Conservation (phyloP, 768 basidiomycete species). For the Tremella yokohamensis region DNA sequence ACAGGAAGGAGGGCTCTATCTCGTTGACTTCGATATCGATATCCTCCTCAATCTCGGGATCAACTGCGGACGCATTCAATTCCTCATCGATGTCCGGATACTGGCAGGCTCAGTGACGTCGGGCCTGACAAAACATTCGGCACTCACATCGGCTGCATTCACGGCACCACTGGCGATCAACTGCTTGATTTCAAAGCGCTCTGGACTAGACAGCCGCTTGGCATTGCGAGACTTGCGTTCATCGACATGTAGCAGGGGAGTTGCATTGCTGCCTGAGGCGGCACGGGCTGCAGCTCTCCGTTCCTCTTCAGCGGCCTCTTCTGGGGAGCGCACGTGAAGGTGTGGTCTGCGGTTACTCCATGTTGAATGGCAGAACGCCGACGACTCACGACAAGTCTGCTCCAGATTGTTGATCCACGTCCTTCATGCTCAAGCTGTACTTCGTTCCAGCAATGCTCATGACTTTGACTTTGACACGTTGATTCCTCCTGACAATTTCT, state of each 20-base stretch:
- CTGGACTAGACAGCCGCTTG: slow-evolving; percentile 87
- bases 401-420: slow-evolving; percentile 87
- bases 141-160: slow-evolving; percentile 71
- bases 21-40: slow-evolving; percentile 95
- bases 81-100: slow-evolving; percentile 51
- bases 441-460: slow-evolving; percentile 83
- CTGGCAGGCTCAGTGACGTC: slow-evolving; percentile 9
- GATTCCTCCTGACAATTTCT: slow-evolving; percentile 79
- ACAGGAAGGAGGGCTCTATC: slow-evolving; percentile 91
- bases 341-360: slow-evolving; percentile 58
- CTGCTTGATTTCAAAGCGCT: slow-evolving; percentile 99
- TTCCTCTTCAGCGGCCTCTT: slow-evolving; percentile 80
- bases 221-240: slow-evolving; percentile 59
- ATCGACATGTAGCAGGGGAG: slow-evolving; percentile 60
- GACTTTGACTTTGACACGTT: slow-evolving; percentile 90
- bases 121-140: neutral
- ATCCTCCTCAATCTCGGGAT: slow-evolving; percentile 90
- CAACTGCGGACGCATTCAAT: slow-evolving; percentile 46
- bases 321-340: slow-evolving; percentile 87
- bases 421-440: slow-evolving; percentile 90
- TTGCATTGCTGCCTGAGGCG: slow-evolving; percentile 78
- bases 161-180: slow-evolving; percentile 92
- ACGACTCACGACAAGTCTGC: slow-evolving; percentile 69
- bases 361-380: neutral
- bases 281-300: slow-evolving; percentile 59